Conservation (phyloP, 768 basidiomycete species). For the Leccinum disarticulatum region DNA sequence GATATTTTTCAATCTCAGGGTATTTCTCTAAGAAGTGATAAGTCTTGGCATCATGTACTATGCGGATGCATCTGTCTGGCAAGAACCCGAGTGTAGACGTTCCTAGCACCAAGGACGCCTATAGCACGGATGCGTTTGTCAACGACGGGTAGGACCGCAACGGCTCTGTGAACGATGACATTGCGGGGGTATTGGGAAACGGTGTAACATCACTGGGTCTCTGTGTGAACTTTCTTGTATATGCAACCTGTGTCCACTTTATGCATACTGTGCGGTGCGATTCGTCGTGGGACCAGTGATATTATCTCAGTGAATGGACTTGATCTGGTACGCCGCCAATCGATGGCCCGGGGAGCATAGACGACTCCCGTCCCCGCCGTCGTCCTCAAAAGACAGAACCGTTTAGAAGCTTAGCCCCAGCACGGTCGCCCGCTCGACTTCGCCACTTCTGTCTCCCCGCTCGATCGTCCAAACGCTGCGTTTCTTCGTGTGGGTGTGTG, state of each 20-base stretch:
- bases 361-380: background rate
- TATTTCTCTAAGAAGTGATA: no score
- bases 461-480: conserved; percentile 8
- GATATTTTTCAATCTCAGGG: no score
- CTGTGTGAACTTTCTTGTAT: background rate
- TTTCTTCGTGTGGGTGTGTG: background rate
- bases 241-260: background rate
- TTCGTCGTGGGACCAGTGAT: no score
- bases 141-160: conserved; percentile 16
- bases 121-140: background rate
- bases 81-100: conserved; percentile 90
- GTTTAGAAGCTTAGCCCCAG: conserved; percentile 21
- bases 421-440: background rate
- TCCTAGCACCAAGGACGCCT: conserved; percentile 44
- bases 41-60: no score
- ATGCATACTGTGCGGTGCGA: no score
- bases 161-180: conserved; percentile 11
- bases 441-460: background rate
- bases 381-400: background rate
- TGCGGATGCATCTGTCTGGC: background rate
- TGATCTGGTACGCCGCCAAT: no score
- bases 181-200: conserved; percentile 2
- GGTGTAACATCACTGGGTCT: background rate
- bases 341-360: no score
- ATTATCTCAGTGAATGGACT: no score